phyloP scores from a whole-genome alignment of 202 grass and related monocot species.

The Bolboschoenoplectus hybrid region DNA sequence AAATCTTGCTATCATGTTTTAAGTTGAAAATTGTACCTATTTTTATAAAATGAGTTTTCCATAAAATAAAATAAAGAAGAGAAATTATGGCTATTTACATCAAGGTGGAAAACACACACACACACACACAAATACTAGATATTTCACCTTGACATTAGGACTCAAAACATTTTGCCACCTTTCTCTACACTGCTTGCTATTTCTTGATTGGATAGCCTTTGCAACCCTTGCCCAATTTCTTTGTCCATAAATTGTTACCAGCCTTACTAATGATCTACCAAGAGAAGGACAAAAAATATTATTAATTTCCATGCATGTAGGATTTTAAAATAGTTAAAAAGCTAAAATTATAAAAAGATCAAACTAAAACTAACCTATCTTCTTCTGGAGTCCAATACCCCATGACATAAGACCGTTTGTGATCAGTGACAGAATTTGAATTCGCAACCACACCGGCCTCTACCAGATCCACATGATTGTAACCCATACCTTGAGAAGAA shows the following conservation, averaged over 20 bases:
- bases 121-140: background rate
- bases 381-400: constrained; percentile 6
- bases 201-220: background rate
- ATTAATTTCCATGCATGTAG: background rate
- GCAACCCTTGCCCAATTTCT: background rate
- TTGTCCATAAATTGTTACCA: background rate
- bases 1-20: background rate
- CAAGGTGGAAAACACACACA: constrained; percentile 7
- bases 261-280: background rate
- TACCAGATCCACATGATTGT: background rate
- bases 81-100: background rate
- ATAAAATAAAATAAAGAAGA: background rate
- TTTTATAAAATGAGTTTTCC: background rate
- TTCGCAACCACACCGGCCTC: background rate
- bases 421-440: background rate
- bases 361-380: constrained; percentile 6
- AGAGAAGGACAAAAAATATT: background rate
- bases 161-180: constrained; percentile 17
- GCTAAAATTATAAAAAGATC: background rate
- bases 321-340: background rate
- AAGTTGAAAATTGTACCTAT: background rate
- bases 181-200: background rate
- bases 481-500: background rate
- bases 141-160: constrained; percentile 19
- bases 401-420: background rate